A percentile compares a stretch with the other conserved stretches of the same genome.
These are phyloP conservation scores for Tremella fuciformis DNA, from an alignment of 768 basidiomycete species.

Conservation along the genomic window DNA sequence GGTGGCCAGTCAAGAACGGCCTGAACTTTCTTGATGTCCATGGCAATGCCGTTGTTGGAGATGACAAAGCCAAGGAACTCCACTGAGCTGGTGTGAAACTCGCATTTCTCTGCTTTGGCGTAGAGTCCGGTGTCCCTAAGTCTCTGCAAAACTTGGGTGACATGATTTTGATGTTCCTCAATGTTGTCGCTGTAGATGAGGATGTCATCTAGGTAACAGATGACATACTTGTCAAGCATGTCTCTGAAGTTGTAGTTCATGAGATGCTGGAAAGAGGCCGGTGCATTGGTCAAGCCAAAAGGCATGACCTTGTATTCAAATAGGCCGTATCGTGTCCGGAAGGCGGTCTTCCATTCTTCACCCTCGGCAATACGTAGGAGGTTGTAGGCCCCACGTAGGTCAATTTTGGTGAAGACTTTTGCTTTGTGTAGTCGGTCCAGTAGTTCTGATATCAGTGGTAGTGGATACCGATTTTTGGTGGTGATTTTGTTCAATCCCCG, in stretches of 20 bases:
- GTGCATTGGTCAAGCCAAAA: too few relatives aligned
- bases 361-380: constrained; percentile 54
- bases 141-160: constrained; percentile 16
- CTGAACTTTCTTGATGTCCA: constrained; percentile 3
- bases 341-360: constrained; percentile 57
- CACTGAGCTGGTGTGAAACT: constrained; percentile 21
- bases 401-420: constrained; percentile 33
- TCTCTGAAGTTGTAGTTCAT: too few relatives aligned
- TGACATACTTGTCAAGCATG: too few relatives aligned
- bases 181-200: too few relatives aligned
- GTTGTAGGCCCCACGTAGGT: constrained; percentile 55
- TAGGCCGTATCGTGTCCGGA: too few relatives aligned
- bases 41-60: constrained; percentile 9
- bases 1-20: constrained; percentile 21
- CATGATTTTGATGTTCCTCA: constrained; percentile 19
- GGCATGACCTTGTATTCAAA: too few relatives aligned
- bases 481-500: too few relatives aligned
- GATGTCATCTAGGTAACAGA: too few relatives aligned
- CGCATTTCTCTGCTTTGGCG: constrained; percentile 28
- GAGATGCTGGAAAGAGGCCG: too few relatives aligned
- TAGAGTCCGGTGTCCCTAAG: constrained; percentile 18
- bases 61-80: constrained; percentile 39
- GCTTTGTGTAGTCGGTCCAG: constrained; percentile 23
- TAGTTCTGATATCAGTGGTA: constrained; percentile 29
- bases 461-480: constrained; percentile 19